phyloP scores from a whole-genome alignment of 345 rosid genomes.

The Salix brachista region DNA sequence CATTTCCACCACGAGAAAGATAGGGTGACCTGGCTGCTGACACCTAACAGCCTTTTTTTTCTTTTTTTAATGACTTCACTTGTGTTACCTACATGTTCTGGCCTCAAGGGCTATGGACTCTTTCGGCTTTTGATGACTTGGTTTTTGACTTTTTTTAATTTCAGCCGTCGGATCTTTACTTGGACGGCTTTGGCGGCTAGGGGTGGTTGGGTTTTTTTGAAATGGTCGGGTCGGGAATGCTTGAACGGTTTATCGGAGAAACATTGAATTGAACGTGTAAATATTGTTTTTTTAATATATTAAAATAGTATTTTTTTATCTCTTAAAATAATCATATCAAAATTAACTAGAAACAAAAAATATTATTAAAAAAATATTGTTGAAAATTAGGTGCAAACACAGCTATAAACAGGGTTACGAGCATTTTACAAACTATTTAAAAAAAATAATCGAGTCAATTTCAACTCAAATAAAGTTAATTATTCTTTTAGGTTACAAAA shows the following conservation, averaged over 20 bases:
- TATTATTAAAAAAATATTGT: too few relatives aligned
- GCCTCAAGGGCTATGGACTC: not conserved
- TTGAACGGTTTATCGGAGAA: not conserved
- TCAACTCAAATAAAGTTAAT: too few relatives aligned
- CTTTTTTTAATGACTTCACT: not conserved
- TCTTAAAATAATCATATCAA: too few relatives aligned
- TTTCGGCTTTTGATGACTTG: not conserved
- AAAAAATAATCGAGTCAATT: too few relatives aligned
- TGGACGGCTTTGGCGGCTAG: not conserved
- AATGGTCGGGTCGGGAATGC: not conserved
- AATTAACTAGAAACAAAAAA: too few relatives aligned
- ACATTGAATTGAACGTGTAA: not conserved
- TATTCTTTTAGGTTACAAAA: too few relatives aligned
- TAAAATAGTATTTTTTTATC: too few relatives aligned
- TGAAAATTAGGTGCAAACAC: too few relatives aligned
- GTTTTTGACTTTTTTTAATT: not conserved
- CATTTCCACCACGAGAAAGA: conserved; percentile 44
- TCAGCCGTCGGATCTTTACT: conserved; percentile 12
- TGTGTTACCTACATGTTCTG: not conserved
- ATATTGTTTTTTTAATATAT: too few relatives aligned
- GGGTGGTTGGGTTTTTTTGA: not conserved
- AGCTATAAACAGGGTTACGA: too few relatives aligned
- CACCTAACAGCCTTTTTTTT: conserved; percentile 25
- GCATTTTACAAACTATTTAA: too few relatives aligned
- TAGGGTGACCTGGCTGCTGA: conserved; percentile 43